Base-by-base conservation (phyloP, 805 yeast species). In the Henningerozyma blattae region DNA sequence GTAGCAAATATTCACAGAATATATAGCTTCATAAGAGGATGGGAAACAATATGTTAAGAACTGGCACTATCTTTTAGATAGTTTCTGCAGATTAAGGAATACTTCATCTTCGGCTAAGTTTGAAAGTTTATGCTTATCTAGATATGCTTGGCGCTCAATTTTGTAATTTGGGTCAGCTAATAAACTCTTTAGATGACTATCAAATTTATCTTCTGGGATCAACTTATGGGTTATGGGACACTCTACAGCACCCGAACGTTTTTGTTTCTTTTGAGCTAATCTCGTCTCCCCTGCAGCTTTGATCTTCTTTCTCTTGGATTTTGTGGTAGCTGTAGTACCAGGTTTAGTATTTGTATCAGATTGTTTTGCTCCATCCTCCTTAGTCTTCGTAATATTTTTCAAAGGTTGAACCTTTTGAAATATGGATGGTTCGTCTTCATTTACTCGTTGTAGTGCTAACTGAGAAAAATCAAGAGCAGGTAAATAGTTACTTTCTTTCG, bases 201-300 rank as follows among this genome's bases (percentile, higher is more conserved):
- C 78, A 49, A 80, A 84, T 41, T 77, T 62, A 28, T 67, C 64
- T 44, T 81, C 91, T 1, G 87, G 79, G 2, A 87, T 68, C 48
- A 67, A 47, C 46, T 74, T 68, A 2, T 77, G 77, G 0, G 95
- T 82, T 27, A 82, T 62, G n/a, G 95, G 95, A 50, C 95, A 84
- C 41, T 63, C 67, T 27, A 86, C 68, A 7, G 52, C 58, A 37
- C 59, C 68, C 5, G 10, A 15, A 10, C 7, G 10, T 6, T 38
- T 27, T 18, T 26, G 10, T 15, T 33, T 34, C 18, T 35, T 39
- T 31, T 39, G 42, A 36, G 33, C 42, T 42, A 65, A 48, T 46
- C 94, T 58, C 1, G 85, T 68, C 34, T 77, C 76, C 3, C 94
- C 94, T 4, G 81, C 83, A 3, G 81, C 68, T 41, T 65, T 67